Evolutionary conservation across 495 filamentous ascomycete genomes (phyloP).

Genomic region (Tuber melanosporum): DNA sequence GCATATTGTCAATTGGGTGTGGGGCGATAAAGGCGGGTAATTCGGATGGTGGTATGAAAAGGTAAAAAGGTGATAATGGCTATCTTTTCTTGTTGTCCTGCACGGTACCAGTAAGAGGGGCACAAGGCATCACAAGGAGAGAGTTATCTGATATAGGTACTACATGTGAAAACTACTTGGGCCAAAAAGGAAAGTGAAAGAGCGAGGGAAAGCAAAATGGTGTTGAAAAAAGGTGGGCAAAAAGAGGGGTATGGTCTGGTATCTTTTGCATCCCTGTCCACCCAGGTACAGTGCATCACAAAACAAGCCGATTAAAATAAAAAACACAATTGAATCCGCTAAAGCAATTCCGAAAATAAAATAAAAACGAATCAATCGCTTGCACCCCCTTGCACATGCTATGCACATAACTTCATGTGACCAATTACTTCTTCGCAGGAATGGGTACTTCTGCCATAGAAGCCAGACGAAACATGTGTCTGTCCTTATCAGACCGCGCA

Average conservation of each 20-base stretch:
- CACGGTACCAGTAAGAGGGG: not conserved
- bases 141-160: not conserved
- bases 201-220: not conserved
- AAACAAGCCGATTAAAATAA: not conserved
- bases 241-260: not conserved
- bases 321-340: not conserved
- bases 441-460: slow-evolving; percentile 41
- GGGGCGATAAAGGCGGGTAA: not conserved
- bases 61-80: not conserved
- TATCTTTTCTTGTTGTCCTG: not conserved
- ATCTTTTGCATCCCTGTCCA: not conserved
- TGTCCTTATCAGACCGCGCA: slow-evolving; percentile 39
- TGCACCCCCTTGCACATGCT: not conserved
- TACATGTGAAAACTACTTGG: not conserved
- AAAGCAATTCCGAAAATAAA: not conserved
- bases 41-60: not conserved
- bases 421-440: slow-evolving; percentile 30
- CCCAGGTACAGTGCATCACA: not conserved
- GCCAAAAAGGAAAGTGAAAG: not conserved
- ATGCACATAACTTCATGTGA: not conserved
- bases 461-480: slow-evolving; percentile 42
- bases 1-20: slow-evolving; percentile 12
- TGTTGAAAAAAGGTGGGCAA: not conserved
- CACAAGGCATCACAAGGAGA: not conserved
- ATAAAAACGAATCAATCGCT: not conserved